Conservation (phyloP, 148 eudicot species). For the Fagopyrum homotropicum region DNA sequence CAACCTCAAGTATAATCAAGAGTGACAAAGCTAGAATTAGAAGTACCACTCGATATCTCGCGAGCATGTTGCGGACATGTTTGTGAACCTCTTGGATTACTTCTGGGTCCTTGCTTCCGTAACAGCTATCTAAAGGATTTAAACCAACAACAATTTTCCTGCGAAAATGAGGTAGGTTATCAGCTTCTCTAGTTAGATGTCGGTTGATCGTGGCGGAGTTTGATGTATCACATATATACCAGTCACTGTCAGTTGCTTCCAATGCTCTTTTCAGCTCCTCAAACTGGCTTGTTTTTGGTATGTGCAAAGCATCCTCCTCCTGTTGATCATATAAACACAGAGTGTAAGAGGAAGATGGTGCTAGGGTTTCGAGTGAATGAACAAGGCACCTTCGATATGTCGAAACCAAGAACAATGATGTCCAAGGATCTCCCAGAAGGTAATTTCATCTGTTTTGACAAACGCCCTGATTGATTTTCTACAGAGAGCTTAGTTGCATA, state of each 20-base stretch:
- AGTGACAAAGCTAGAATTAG: neutral
- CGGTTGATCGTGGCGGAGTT: neutral
- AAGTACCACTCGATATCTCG: constrained; percentile 39
- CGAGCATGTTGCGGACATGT: constrained; percentile 25
- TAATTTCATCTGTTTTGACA: neutral
- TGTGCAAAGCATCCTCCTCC: neutral
- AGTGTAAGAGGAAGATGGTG: neutral
- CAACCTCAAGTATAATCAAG: neutral
- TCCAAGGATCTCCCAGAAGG: constrained; percentile 31
- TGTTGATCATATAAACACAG: neutral
- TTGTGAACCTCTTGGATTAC: constrained; percentile 15
- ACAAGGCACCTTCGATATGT: constrained; percentile 25
- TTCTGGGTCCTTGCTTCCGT: constrained; percentile 17
- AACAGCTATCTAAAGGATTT: constrained; percentile 31
- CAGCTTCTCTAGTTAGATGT: neutral
- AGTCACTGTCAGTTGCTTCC: constrained; percentile 30
- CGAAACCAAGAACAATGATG: constrained; percentile 25
- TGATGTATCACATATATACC: constrained; percentile 41
- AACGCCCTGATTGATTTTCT: too few species aligned
- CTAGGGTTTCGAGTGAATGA: too few species aligned
- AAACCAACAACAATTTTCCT: constrained; percentile 47
- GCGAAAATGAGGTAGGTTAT: constrained; percentile 13
- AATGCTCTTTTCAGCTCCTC: constrained; percentile 25
- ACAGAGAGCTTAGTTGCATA: too few species aligned
- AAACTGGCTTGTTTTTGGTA: neutral